These are phyloP conservation scores for Massariosphaeria phaeospora DNA, from an alignment of 495 filamentous ascomycete genomes.

Conservation along the genomic window DNA sequence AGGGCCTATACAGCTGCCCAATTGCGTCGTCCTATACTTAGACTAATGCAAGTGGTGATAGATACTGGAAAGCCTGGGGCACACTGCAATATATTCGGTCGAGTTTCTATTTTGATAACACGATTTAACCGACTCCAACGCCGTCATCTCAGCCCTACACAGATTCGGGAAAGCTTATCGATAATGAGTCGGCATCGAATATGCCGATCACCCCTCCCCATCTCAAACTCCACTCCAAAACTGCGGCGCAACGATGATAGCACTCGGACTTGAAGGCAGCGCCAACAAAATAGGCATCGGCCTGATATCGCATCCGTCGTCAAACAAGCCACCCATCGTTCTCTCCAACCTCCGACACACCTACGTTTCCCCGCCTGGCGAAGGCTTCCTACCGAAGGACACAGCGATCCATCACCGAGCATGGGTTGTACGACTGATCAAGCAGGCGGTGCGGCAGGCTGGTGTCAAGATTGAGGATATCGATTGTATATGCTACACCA, in stretches of 20 bases:
- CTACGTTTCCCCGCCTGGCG: conserved; percentile 83
- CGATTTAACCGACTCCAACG: neutral
- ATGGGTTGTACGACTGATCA: conserved; percentile 76
- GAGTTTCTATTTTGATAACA: too few species aligned
- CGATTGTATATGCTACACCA: conserved; percentile 91
- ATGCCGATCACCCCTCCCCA: conserved; percentile 6
- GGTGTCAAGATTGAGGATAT: conserved; percentile 59
- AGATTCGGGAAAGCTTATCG: conserved; percentile 11
- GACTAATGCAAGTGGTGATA: too few species aligned
- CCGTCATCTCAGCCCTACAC: neutral
- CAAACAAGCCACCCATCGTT: conserved; percentile 57
- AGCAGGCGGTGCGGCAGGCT: conserved; percentile 67
- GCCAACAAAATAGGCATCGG: conserved; percentile 97
- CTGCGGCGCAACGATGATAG: conserved; percentile 55
- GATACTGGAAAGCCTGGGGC: too few species aligned
- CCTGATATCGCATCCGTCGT: conserved; percentile 69
- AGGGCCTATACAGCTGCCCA: too few species aligned
- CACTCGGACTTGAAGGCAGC: conserved; percentile 91
- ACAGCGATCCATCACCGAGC: conserved; percentile 85
- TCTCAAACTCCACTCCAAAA: neutral
- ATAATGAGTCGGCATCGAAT: conserved; percentile 13
- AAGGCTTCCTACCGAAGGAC: conserved; percentile 94
- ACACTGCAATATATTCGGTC: too few species aligned
- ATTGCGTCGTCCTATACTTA: too few species aligned
- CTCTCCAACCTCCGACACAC: conserved; percentile 95